Conservation (phyloP, 192 early-diverging fungal genomes). For the Chytriomyces sp. region DNA sequence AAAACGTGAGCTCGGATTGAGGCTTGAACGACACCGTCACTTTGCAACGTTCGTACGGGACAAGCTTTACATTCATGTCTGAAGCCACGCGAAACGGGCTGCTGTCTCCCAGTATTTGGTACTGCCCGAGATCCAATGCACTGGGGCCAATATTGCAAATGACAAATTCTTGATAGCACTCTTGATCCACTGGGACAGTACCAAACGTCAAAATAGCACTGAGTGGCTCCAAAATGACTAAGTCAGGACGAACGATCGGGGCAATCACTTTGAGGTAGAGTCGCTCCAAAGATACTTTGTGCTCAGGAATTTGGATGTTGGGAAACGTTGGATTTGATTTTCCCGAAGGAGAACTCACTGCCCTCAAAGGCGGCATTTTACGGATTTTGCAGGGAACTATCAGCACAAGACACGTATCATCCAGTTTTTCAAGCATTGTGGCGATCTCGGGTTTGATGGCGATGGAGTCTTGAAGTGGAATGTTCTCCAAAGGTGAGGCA, state of each 20-base stretch:
- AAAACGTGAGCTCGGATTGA: constrained; percentile 6
- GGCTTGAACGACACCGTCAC: constrained; percentile 22
- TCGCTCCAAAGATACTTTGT: background rate
- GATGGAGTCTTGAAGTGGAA: too few relatives aligned
- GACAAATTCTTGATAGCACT: background rate
- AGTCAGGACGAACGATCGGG: constrained; percentile 26
- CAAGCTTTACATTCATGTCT: background rate
- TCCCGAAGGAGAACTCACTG: background rate
- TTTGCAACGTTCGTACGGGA: background rate
- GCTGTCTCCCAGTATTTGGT: background rate
- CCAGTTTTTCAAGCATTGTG: constrained; percentile 11
- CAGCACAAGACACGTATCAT: constrained; percentile 29
- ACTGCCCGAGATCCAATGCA: background rate
- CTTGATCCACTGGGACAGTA: constrained; percentile 17
- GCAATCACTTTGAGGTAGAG: constrained; percentile 29
- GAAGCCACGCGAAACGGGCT: constrained; percentile 19
- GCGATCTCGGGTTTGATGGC: background rate
- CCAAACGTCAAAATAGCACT: constrained; percentile 22
- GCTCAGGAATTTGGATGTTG: background rate
- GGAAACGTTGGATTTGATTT: background rate
- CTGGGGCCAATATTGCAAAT: constrained; percentile 16
- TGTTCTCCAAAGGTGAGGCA: too few relatives aligned
- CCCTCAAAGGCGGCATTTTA: background rate
- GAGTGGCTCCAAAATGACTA: constrained; percentile 28
- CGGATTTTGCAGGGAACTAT: constrained; percentile 34